phyloP scores from a whole-genome alignment of 768 basidiomycete species.

The Psilocybe azurescens region DNA sequence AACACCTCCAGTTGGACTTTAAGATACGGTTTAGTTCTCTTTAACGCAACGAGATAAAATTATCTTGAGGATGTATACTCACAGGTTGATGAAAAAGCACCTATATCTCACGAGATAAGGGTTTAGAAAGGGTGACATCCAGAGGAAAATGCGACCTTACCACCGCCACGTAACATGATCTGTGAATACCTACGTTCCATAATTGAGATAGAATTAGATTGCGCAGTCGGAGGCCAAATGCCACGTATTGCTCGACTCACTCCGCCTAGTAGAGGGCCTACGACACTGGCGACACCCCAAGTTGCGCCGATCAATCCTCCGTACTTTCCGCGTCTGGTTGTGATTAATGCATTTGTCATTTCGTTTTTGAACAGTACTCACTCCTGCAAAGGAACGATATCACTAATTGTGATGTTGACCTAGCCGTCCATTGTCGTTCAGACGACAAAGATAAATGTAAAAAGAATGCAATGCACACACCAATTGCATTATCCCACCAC shows the following conservation, averaged over 20 bases:
- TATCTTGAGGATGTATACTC: constrained; percentile 21
- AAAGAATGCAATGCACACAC: constrained; percentile 32
- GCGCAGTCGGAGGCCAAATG: background rate
- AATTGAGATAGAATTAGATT: background rate
- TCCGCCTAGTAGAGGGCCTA: constrained; percentile 85
- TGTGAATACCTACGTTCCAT: constrained; percentile 56
- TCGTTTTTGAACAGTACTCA: constrained; percentile 34
- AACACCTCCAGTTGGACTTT: constrained; percentile 74
- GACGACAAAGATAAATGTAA: background rate
- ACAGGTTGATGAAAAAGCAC: constrained; percentile 84
- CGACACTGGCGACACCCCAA: constrained; percentile 74
- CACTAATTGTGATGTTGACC: constrained; percentile 78
- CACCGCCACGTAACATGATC: constrained; percentile 86
- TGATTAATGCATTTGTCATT: no score
- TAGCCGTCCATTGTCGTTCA: constrained; percentile 20
- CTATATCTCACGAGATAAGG: constrained; percentile 28
- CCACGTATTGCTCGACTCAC: constrained; percentile 43
- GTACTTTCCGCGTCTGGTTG: constrained; percentile 73
- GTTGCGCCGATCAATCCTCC: constrained; percentile 76
- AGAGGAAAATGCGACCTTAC: constrained; percentile 35
- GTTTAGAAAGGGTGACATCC: no score
- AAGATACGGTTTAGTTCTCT: constrained; percentile 4
- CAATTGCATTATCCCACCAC: constrained; percentile 79
- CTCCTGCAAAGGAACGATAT: constrained; percentile 84
- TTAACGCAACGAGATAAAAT: no score